Conservation (phyloP, 495 filamentous ascomycete genomes). For the Friedmanniomyces simplex region DNA sequence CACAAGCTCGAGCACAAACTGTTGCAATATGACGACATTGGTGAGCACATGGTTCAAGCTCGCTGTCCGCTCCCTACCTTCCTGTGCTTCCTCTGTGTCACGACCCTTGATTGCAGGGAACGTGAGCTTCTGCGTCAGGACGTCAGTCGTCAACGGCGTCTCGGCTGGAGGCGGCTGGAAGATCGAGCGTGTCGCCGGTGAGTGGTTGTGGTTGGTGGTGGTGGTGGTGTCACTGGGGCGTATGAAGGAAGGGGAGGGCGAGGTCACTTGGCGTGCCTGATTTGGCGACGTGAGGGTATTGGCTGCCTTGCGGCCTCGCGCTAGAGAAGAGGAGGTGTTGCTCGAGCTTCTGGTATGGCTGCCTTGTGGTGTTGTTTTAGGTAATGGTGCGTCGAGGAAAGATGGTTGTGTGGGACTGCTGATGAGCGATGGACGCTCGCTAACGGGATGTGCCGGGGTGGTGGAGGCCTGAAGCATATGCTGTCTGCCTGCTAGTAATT, state of each 20-base stretch:
- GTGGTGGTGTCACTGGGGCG: neutral
- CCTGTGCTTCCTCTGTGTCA: slow-evolving; percentile 13
- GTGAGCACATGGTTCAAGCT: slow-evolving; percentile 83
- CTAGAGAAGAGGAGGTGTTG: slow-evolving; percentile 2
- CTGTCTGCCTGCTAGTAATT: slow-evolving; percentile 27
- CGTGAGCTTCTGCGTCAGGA: slow-evolving; percentile 12
- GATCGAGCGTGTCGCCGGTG: slow-evolving; percentile 1
- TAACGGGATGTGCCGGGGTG: neutral
- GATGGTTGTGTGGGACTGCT: slow-evolving; percentile 6
- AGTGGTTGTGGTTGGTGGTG: neutral
- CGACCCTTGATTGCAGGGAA: neutral
- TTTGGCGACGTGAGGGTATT: neutral
- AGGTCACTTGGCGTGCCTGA: neutral
- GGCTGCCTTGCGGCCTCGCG: neutral
- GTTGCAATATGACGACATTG: slow-evolving; percentile 61
- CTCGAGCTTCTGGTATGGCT: slow-evolving; percentile 8
- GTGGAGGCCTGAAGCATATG: slow-evolving; percentile 25
- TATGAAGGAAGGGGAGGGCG: neutral
- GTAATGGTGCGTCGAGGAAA: neutral
- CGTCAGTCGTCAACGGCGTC: slow-evolving; percentile 16
- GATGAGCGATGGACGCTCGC: slow-evolving; percentile 6
- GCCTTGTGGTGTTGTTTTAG: neutral
- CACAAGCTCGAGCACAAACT: slow-evolving; percentile 82
- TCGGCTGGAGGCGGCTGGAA: slow-evolving; percentile 20
- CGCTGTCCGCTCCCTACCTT: slow-evolving; percentile 16